Percentiles rank a stretch among this genome's conserved stretches.
Evolutionary conservation across 306 rosid genomes (phyloP).

Genomic region (Citrullus colocynthis): DNA sequence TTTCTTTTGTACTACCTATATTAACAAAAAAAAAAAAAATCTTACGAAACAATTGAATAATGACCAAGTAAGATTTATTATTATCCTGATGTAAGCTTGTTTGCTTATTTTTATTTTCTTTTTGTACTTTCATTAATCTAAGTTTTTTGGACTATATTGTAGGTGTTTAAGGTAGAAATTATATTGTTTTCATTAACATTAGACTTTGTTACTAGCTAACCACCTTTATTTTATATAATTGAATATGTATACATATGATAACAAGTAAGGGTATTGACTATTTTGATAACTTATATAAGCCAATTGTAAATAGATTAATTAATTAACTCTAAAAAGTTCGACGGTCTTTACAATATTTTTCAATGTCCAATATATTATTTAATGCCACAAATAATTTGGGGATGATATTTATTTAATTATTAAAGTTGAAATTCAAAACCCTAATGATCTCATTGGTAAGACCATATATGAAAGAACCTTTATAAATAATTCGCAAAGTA

Average conservation of each 20-base stretch:
- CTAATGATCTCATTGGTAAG: conserved; percentile 8
- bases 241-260: neutral
- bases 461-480: neutral
- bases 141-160: neutral
- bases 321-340: neutral
- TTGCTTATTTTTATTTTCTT: neutral
- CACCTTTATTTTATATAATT: neutral
- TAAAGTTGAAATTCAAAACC: neutral
- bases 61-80: neutral
- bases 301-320: neutral
- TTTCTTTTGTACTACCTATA: no score
- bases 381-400: neutral
- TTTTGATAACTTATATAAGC: neutral
- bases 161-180: no score
- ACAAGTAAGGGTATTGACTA: neutral
- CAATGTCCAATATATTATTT: neutral
- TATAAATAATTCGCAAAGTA: neutral
- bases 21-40: no score
- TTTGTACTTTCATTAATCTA: neutral
- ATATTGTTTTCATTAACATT: neutral
- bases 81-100: neutral
- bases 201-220: neutral
- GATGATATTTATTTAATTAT: neutral
- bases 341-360: neutral
- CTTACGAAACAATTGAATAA: no score